Percentiles rank a stretch among this genome's conserved stretches.
These are phyloP conservation scores for Magnusiomyces suaveolens DNA, from an alignment of 1,139 yeast species.

Conservation along the genomic window DNA sequence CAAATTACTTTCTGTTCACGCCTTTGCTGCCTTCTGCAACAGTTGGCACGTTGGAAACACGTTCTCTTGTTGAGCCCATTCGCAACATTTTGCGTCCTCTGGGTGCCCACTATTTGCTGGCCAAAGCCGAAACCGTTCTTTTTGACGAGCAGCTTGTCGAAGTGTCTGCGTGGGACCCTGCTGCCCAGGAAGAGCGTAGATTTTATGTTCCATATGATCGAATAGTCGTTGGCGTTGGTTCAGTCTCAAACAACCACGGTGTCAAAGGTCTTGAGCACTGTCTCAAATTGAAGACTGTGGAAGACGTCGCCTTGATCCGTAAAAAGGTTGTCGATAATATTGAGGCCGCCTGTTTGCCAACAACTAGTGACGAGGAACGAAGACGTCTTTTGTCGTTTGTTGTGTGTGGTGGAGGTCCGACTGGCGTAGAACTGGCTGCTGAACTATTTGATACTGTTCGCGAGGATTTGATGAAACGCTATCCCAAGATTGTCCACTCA, in stretches of 20 bases:
- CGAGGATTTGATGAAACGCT: slow-evolving; percentile 81
- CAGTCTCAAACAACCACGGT: slow-evolving; percentile 84
- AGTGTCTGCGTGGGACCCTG: slow-evolving; percentile 45
- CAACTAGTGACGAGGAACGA: slow-evolving; percentile 66
- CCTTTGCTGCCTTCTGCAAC: slow-evolving; percentile 90
- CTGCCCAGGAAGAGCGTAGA: slow-evolving; percentile 19
- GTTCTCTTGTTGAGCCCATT: slow-evolving; percentile 83
- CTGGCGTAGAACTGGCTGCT: slow-evolving; percentile 95
- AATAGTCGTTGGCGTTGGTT: slow-evolving; percentile 83
- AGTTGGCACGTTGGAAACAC: slow-evolving; percentile 82
- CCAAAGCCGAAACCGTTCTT: slow-evolving; percentile 85
- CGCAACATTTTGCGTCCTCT: slow-evolving; percentile 63
- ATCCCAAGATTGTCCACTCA: slow-evolving; percentile 75
- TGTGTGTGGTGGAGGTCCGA: slow-evolving; percentile 94
- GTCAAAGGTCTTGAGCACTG: slow-evolving; percentile 87
- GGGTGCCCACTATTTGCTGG: slow-evolving; percentile 69
- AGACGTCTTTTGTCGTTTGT: slow-evolving; percentile 71
- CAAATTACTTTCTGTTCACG: slow-evolving; percentile 89
- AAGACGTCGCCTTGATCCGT: slow-evolving; percentile 72
- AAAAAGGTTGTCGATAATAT: slow-evolving; percentile 67
- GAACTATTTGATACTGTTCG: slow-evolving; percentile 89
- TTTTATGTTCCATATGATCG: slow-evolving; percentile 57
- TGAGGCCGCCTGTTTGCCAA: slow-evolving; percentile 72
- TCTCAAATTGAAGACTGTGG: slow-evolving; percentile 80
- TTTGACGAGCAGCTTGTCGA: slow-evolving; percentile 61